Percentiles rank a stretch among this genome's conserved stretches.
Conservation (phyloP, 73 alveolate species). For the Durusdinium trenchii region DNA sequence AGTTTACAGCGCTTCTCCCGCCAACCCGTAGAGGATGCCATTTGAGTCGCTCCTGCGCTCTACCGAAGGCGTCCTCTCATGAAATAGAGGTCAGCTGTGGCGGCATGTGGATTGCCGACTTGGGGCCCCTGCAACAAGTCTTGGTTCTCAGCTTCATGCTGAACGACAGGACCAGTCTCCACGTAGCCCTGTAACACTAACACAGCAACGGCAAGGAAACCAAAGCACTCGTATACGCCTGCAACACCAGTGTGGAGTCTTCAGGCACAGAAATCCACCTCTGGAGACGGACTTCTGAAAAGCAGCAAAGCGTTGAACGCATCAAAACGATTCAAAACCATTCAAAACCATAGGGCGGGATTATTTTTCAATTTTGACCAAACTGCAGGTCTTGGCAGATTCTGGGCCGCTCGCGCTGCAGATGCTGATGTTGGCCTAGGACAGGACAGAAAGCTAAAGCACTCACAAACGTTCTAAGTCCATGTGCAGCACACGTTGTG, state of each 20-base stretch:
- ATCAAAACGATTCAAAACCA: too few relatives aligned
- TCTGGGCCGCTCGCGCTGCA: too few relatives aligned
- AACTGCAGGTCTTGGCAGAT: too few relatives aligned
- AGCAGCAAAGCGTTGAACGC: too few relatives aligned
- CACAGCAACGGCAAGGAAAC: background rate
- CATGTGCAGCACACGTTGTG: too few relatives aligned
- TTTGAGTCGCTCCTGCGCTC: slow-evolving; percentile 42
- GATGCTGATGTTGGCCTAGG: too few relatives aligned
- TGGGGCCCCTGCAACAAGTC: background rate
- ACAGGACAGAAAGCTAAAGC: too few relatives aligned
- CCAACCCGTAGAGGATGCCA: slow-evolving; percentile 12
- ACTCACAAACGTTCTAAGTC: too few relatives aligned
- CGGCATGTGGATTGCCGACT: background rate
- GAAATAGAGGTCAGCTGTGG: background rate
- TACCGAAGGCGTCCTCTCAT: background rate
- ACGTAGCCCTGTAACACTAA: slow-evolving; percentile 1
- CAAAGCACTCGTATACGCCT: background rate
- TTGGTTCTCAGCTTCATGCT: slow-evolving; percentile 27
- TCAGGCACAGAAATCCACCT: slow-evolving; percentile 54
- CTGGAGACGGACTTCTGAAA: too few relatives aligned
- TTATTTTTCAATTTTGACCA: too few relatives aligned
- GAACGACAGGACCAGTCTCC: background rate
- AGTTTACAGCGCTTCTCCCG: background rate
- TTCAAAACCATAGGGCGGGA: too few relatives aligned
- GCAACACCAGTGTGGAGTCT: background rate